A percentile compares a stretch with the other conserved stretches of the same genome.
phyloP scores from a whole-genome alignment of 805 yeast species.

The Suhomyces emberorum region DNA sequence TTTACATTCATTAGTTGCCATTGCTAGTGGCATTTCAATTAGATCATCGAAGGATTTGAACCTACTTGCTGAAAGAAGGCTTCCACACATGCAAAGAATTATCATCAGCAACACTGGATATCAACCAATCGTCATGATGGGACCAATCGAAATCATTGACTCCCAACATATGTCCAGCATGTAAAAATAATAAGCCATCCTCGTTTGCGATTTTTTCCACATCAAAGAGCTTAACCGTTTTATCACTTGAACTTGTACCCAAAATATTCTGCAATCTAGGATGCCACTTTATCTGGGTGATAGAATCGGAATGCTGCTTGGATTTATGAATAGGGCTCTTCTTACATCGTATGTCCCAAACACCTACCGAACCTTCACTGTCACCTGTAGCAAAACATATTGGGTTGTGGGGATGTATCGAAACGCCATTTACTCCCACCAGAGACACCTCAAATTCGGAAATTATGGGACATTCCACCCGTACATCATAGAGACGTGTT shows the following conservation, averaged over 20 bases:
- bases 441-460: constrained; percentile 5
- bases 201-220: constrained; percentile 22
- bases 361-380: constrained; percentile 47
- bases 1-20: too few species aligned
- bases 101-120: constrained; percentile 79
- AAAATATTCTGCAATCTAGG: constrained; percentile 50
- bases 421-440: constrained; percentile 54
- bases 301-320: constrained; percentile 48
- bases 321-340: constrained; percentile 10
- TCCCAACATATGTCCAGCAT: constrained; percentile 85
- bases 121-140: constrained; percentile 61
- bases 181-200: constrained; percentile 53
- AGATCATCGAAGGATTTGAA: too few species aligned
- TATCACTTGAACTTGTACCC: constrained; percentile 66
- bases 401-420: constrained; percentile 56
- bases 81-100: constrained; percentile 86
- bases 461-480: constrained; percentile 24
- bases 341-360: constrained; percentile 63
- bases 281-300: constrained; percentile 75
- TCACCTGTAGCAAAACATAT: constrained; percentile 68
- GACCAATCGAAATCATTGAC: constrained; percentile 87
- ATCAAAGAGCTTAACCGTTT: constrained; percentile 62
- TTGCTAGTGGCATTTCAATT: too few species aligned
- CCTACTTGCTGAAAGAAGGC: constrained; percentile 49
- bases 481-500: constrained; percentile 51